Evolutionary conservation across 1,139 yeast genomes (phyloP), one percentile per base, ranked within the genome.

Genomic region (Saccharomycopsis phalli): DNA sequence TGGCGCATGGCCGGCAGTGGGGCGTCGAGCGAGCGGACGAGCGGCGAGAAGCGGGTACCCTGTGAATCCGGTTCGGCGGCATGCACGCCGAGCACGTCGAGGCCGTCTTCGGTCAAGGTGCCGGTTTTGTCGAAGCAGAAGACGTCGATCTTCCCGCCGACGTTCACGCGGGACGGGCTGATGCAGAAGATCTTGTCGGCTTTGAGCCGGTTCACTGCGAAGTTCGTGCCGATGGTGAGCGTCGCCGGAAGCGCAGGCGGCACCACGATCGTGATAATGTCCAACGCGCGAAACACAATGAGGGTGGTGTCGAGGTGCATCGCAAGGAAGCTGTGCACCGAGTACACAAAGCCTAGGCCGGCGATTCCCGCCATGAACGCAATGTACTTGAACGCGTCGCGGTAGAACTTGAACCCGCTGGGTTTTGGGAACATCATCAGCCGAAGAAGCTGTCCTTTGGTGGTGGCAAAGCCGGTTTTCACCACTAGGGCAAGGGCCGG

Each of bases 201-300:
- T 47, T 84, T 76, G 48, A 93, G 65, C 48, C 98, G 68, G 26
- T 76, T 69, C 30, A 93, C 63, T 0, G 98, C 94, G 63, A 93
- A 87, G 47, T 91, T 86, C 0, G 96, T 87, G 25, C 98, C 98
- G 48, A 93, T 91, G 0, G 98, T 87, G 47, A 91, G 65, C 0
- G 98, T 93, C 0, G 98, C 98, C 0, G 99, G 99, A 39, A 91
- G 68, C 0, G 98, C 98, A 1, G 99, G 99, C 2, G 99, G 99
- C 2, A 91, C 95, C 10, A 93, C 98, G 55, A 91, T 87, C 0
- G 99, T 91, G 42, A 91, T 81, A 44, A 91, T 74, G 61, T 91
- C 99, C 47, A 93, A 65, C 0, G 97, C 97, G 51, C 99, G 71
- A 43, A 93, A 65, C 7, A 88, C 68, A 67, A 91, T 91, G 26